A percentile compares a stretch with the other conserved stretches of the same genome.
These are phyloP conservation scores for Actinidia arguta DNA, from an alignment of 179 eudicot species.

Conservation along the genomic window DNA sequence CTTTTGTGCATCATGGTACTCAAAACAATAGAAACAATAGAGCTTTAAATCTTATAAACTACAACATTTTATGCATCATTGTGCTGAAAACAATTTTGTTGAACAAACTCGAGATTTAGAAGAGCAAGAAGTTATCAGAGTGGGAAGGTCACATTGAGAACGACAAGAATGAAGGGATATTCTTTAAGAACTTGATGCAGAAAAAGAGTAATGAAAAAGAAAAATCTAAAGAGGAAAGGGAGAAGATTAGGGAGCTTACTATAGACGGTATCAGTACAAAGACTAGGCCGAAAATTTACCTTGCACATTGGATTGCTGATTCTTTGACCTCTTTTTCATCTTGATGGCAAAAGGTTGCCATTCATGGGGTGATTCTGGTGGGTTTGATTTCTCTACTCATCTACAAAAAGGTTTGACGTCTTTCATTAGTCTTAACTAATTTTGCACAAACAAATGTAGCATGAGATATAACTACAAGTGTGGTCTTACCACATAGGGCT, in stretches of 20 bases:
- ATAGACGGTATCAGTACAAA: constrained; percentile 55
- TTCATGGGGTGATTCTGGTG: constrained; percentile 66
- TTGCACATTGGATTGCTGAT: constrained; percentile 63
- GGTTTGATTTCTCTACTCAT: constrained; percentile 69
- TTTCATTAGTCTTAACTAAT: neutral
- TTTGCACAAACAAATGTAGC: constrained; percentile 39
- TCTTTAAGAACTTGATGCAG: constrained; percentile 69
- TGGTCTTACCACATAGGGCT: constrained; percentile 51
- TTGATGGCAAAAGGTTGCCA: constrained; percentile 60
- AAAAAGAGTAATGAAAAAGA: constrained; percentile 45
- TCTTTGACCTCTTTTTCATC: constrained; percentile 56
- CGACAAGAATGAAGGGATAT: constrained; percentile 78
- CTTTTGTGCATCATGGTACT: neutral
- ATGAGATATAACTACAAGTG: constrained; percentile 60
- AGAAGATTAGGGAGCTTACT: constrained; percentile 53
- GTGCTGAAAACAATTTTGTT: neutral
- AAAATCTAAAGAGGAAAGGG: constrained; percentile 60
- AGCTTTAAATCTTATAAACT: neutral
- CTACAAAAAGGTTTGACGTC: constrained; percentile 48
- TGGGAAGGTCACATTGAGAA: constrained; percentile 65
- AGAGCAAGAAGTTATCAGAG: constrained; percentile 61
- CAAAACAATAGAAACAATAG: neutral
- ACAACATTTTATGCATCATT: too few relatives aligned
- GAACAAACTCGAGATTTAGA: constrained; percentile 60
- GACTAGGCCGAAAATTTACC: constrained; percentile 72